A percentile compares a stretch with the other conserved stretches of the same genome.
These are phyloP conservation scores for Candida suzukii DNA, from an alignment of 805 yeast genomes.

Conservation along the genomic window DNA sequence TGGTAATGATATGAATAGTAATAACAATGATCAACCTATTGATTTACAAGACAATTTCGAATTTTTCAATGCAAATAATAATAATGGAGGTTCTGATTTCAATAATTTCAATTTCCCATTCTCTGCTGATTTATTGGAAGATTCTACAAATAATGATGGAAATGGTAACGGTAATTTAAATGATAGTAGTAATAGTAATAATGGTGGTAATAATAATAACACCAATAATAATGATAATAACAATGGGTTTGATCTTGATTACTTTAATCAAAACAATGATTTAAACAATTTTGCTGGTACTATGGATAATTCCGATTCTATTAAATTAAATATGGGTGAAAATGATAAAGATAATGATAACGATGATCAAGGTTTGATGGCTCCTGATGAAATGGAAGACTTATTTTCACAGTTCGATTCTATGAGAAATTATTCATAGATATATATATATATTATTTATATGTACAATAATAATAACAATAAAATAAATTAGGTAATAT, in stretches of 20 bases:
- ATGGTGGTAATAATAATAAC: not conserved
- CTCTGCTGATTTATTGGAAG: constrained; percentile 6
- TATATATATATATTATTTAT: no score
- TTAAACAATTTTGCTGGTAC: not conserved
- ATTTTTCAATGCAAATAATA: not conserved
- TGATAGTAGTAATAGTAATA: not conserved
- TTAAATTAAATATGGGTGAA: not conserved
- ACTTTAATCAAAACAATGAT: not conserved
- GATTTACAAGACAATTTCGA: not conserved
- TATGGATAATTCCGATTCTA: not conserved
- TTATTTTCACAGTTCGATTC: constrained; percentile 23
- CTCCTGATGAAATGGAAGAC: constrained; percentile 25
- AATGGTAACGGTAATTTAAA: no score
- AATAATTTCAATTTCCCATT: constrained; percentile 21
- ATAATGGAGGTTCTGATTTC: constrained; percentile 5
- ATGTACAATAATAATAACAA: not conserved
- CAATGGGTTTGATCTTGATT: not conserved
- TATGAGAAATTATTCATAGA: not conserved
- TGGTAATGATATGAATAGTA: not conserved
- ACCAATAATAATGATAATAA: not conserved
- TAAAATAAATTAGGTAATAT: not conserved
- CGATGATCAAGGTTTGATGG: constrained; percentile 15
- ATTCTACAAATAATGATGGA: no score
- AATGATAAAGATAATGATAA: not conserved
- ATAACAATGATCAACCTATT: not conserved